Evolutionary conservation across 352 stramenopile genomes (phyloP), one percentile per base, ranked within the genome.

Genomic region (Globisporangium cylindrosporum): DNA sequence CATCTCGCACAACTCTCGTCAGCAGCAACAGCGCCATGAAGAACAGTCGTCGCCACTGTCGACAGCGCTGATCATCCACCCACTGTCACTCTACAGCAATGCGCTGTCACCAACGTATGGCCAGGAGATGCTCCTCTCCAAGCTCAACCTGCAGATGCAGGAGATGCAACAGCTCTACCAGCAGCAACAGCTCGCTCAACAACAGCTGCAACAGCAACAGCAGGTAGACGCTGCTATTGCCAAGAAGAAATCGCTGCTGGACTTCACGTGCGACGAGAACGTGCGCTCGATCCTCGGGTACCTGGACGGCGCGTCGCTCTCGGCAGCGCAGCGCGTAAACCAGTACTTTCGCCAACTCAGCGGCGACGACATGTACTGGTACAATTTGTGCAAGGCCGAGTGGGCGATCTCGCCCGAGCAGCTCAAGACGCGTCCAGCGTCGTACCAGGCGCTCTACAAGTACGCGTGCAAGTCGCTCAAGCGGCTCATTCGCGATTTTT

Each of bases 221-320:
- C 29, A 66, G 20, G 25, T 60, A 22, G 63, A 9, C 20, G n/a
- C 32, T 3, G 29, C 57, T 46, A 22, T 25, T 2, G 24, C 27
- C 1, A 46, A 54, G 27, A 74, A 69, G 9, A 71, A 72, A 14
- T 66, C 73, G 32, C 75, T 93, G 54, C 68, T 94, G 25, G 82
- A 94, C 73, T 88, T 76, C 66, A 84, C 84, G 10, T 94, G 86
- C 66, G 86, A 94, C 62, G 86, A 94, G 58, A 92, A 86, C 59
- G 38, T 94, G 25, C 70, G 76, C 63, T 51, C 64, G 9, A 86
- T 95, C 24, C 66, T 95, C 56, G 75, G 79, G 32, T 95, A 84
- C 66, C 67, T 95, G 32, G 84, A 95, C 68, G 88, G 84, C 10
- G 59, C 68, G 12, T 93, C 88, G 38, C 84, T 95, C 41, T 86